phyloP scores from a whole-genome alignment of 139 green algal species.

The Ulvella scutata region DNA sequence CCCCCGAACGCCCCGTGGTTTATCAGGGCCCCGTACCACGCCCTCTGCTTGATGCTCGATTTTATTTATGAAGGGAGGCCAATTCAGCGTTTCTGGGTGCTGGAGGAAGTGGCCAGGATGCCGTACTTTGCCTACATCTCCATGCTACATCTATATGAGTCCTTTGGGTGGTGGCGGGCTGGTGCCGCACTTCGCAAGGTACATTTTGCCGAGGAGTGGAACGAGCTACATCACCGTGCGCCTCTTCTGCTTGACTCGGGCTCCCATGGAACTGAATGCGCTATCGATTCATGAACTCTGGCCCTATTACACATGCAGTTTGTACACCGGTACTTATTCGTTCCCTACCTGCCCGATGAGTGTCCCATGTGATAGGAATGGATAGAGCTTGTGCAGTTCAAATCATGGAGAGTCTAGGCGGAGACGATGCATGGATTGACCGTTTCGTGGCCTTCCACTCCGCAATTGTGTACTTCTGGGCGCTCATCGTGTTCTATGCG shows the following conservation, averaged over 20 bases:
- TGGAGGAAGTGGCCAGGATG: constrained; percentile 62
- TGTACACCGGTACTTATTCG: no score
- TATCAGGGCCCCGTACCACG: constrained; percentile 17
- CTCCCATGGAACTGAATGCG: no score
- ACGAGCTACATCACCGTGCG: constrained; percentile 25
- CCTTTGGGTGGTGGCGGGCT: constrained; percentile 44
- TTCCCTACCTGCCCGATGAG: no score
- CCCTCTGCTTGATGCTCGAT: constrained; percentile 33
- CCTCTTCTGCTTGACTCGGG: neutral
- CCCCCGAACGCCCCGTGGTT: constrained; percentile 2
- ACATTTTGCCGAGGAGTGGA: constrained; percentile 64
- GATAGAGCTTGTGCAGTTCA: constrained; percentile 60
- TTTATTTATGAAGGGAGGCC: constrained; percentile 26
- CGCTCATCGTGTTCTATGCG: constrained; percentile 1
- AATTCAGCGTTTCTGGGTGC: constrained; percentile 32
- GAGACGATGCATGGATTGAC: constrained; percentile 56
- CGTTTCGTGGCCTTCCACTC: constrained; percentile 46
- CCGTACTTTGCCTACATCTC: constrained; percentile 76
- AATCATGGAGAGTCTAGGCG: constrained; percentile 72
- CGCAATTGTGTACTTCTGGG: constrained; percentile 55
- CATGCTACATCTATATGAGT: constrained; percentile 65
- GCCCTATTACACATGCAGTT: no score
- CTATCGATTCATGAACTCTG: no score
- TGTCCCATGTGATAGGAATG: no score
- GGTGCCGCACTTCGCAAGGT: constrained; percentile 41